phyloP scores from a whole-genome alignment of 257 asterid species.

The Fraxinus anomala region DNA sequence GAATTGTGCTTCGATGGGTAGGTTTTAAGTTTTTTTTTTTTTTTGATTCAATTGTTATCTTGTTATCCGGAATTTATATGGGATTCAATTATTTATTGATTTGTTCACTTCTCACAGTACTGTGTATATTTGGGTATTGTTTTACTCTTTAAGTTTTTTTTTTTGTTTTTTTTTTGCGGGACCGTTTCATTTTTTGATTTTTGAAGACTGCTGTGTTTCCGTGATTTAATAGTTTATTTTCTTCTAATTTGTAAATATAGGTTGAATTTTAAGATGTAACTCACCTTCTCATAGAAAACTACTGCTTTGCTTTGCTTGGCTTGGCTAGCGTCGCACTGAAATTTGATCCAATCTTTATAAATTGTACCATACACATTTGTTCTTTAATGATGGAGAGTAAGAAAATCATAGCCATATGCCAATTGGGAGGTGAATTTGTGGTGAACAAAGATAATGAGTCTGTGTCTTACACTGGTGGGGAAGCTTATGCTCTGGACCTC shows the following conservation, averaged over 20 bases:
- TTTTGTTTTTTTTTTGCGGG: neutral
- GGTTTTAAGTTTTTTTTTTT: constrained; percentile 9
- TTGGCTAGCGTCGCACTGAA: too few relatives aligned
- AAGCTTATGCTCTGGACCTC: constrained; percentile 88
- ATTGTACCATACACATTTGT: constrained; percentile 15
- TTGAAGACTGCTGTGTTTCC: neutral
- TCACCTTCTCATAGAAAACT: constrained; percentile 12
- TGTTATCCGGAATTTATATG: constrained; percentile 1
- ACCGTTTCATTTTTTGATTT: constrained; percentile 14
- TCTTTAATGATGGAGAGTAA: constrained; percentile 56
- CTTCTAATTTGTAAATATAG: constrained; percentile 9
- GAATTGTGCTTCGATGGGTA: neutral
- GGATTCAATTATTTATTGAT: constrained; percentile 9
- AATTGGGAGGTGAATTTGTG: constrained; percentile 88
- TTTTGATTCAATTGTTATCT: neutral
- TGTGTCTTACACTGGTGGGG: constrained; percentile 75
- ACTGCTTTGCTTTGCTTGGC: constrained; percentile 26
- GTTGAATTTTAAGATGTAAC: constrained; percentile 12
- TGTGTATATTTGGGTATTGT: constrained; percentile 11
- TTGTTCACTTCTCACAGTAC: neutral
- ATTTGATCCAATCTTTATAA: constrained; percentile 11
- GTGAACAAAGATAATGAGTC: constrained; percentile 72
- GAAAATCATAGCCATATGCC: constrained; percentile 88
- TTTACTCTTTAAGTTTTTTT: constrained; percentile 11
- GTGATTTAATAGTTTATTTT: neutral